A percentile compares a stretch with the other conserved stretches of the same genome.
These are phyloP conservation scores for Mycena albidolilacea DNA, from an alignment of 768 basidiomycete species.

Conservation along the genomic window DNA sequence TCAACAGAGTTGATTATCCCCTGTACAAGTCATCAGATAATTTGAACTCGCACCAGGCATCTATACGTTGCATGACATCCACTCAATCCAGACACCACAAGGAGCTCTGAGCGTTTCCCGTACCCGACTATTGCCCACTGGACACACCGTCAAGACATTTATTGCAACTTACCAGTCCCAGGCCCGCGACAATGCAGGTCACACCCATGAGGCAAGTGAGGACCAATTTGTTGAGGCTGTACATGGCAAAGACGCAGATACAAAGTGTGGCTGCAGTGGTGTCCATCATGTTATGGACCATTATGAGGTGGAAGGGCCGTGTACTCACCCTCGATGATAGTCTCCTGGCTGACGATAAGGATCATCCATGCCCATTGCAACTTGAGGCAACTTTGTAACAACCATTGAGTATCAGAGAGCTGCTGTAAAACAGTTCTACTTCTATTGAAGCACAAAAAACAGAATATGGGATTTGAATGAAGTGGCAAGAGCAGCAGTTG, in stretches of 20 bases:
- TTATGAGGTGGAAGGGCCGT: background rate
- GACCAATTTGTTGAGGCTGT: background rate
- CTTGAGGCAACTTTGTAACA: background rate
- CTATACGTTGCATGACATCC: background rate
- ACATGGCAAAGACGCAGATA: background rate
- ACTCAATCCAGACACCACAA: background rate
- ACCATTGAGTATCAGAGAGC: background rate
- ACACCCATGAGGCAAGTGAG: background rate
- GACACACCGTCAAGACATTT: background rate
- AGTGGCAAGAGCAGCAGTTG: slow-evolving; percentile 12
- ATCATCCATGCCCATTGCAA: background rate
- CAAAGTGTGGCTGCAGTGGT: background rate
- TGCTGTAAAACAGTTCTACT: slow-evolving; percentile 6
- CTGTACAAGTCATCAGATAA: background rate
- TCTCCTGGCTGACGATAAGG: background rate
- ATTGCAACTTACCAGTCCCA: background rate
- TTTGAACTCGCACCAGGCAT: background rate
- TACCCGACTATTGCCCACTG: background rate
- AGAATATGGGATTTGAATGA: slow-evolving; percentile 4
- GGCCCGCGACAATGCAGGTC: background rate
- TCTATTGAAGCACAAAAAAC: slow-evolving; percentile 21
- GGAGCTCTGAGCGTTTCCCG: background rate
- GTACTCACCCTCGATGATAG: background rate
- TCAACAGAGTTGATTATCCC: background rate
- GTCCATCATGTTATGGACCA: background rate